phyloP scores from a whole-genome alignment of 805 yeast genomes.

The Zygotorulaspora florentina region DNA sequence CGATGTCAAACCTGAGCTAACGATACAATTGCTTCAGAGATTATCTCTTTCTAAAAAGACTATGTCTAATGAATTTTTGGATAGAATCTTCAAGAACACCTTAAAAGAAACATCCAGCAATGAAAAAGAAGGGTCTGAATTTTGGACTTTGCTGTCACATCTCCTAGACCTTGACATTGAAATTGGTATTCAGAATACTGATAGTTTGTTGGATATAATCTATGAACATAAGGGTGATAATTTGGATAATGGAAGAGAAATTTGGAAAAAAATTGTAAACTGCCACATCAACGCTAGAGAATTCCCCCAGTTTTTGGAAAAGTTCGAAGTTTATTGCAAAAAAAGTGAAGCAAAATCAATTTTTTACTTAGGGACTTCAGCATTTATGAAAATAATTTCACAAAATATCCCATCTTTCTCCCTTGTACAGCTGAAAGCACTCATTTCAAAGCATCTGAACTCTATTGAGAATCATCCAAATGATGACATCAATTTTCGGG shows the following conservation, averaged over 20 bases:
- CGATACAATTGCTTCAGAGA: conserved; percentile 43
- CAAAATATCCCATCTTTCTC: conserved; percentile 44
- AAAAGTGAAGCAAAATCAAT: conserved; percentile 3
- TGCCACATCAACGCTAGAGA: conserved; percentile 59
- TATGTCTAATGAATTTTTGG: conserved; percentile 49
- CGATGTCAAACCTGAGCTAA: conserved; percentile 35
- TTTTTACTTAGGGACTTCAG: conserved; percentile 24
- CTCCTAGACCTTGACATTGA: conserved; percentile 54
- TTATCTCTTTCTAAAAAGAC: conserved; percentile 50
- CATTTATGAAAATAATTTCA: conserved; percentile 39
- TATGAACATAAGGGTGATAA: conserved; percentile 7
- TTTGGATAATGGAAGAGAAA: conserved; percentile 5
- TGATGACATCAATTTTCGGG: conserved; percentile 17
- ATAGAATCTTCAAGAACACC: conserved; percentile 21
- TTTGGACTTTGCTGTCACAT: conserved; percentile 46
- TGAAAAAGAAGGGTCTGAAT: conserved; percentile 17
- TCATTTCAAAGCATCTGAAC: conserved; percentile 24
- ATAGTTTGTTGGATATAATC: conserved; percentile 14
- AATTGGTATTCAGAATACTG: conserved; percentile 47
- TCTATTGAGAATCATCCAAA: conserved; percentile 6
- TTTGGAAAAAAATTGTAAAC: conserved; percentile 37
- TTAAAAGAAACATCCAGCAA: conserved; percentile 6
- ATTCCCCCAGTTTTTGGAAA: conserved; percentile 42
- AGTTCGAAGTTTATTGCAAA: conserved; percentile 39
- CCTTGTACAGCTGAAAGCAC: conserved; percentile 38